Conservation (phyloP, 2,329 filamentous ascomycete species). For the Calonectria hawksworthii region DNA sequence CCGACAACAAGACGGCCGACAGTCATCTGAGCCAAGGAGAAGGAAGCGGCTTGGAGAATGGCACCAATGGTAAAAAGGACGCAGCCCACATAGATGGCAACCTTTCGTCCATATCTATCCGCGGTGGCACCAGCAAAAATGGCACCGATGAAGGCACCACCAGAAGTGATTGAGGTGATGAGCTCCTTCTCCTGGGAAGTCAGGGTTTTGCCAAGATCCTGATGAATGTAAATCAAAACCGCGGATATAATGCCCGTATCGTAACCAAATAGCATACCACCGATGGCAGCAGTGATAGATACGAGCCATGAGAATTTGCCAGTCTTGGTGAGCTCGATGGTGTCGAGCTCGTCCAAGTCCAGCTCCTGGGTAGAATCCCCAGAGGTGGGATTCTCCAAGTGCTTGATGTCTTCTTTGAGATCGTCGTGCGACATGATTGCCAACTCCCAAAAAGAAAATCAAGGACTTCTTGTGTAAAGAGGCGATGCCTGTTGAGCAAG, state of each 20-base stretch:
- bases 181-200: conserved; percentile 62
- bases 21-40: conserved; percentile 46
- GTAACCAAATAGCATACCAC: conserved; percentile 55
- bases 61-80: conserved; percentile 44
- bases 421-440: conserved; percentile 38
- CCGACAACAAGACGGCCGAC: conserved; percentile 59
- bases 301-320: conserved; percentile 45
- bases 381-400: conserved; percentile 36
- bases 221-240: conserved; percentile 45
- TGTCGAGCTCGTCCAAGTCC: conserved; percentile 43
- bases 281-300: conserved; percentile 48
- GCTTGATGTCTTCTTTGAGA: conserved; percentile 37
- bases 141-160: conserved; percentile 47
- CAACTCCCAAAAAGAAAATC: not conserved
- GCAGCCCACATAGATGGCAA: conserved; percentile 47
- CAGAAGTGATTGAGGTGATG: conserved; percentile 65
- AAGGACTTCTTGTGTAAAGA: not conserved
- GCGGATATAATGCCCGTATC: conserved; percentile 56
- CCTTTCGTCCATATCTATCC: conserved; percentile 45
- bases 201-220: conserved; percentile 55
- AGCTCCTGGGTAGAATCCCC: conserved; percentile 32
- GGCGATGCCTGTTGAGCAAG: not conserved
- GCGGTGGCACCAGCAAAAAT: conserved; percentile 45
- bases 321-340: conserved; percentile 42
- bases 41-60: conserved; percentile 45